A percentile compares a stretch with the other conserved stretches of the same genome.
phyloP scores from a whole-genome alignment of 2,329 filamentous ascomycete species.

The Thermochaetoides dissita region DNA sequence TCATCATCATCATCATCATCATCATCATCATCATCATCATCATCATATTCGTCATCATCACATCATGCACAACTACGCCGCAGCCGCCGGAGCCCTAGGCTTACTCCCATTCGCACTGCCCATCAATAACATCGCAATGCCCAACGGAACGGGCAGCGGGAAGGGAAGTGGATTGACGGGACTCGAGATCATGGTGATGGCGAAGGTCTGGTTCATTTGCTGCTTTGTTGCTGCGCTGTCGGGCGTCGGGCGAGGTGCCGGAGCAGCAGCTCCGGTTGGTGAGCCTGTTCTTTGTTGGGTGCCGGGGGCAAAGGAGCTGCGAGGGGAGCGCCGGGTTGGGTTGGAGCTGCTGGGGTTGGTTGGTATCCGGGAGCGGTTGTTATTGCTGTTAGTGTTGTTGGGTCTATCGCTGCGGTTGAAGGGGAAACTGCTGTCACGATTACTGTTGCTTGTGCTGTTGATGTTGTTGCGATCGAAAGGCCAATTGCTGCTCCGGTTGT shows the following conservation, averaged over 20 bases:
- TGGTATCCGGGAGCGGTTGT: neutral
- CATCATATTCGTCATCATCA: too few relatives aligned
- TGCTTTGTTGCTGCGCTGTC: conserved; percentile 11
- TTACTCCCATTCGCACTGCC: too few relatives aligned
- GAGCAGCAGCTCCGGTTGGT: neutral
- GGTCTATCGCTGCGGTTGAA: neutral
- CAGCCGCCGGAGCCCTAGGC: too few relatives aligned
- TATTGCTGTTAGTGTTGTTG: neutral
- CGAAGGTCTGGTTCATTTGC: conserved; percentile 15
- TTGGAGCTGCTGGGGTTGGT: too few relatives aligned
- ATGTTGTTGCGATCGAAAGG: neutral
- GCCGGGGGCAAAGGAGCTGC: too few relatives aligned
- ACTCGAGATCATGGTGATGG: conserved; percentile 14
- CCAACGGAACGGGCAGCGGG: conserved; percentile 13
- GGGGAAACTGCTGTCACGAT: neutral
- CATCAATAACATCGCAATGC: conserved; percentile 11
- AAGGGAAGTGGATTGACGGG: conserved; percentile 15
- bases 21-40: too few relatives aligned
- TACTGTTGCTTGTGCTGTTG: neutral
- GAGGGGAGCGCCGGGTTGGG: too few relatives aligned
- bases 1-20: too few relatives aligned
- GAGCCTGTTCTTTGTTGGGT: neutral
- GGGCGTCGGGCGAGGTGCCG: neutral
- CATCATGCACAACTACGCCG: too few relatives aligned
- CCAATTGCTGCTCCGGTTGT: neutral